Base-by-base conservation (phyloP, 352 stramenopile genomes). In the Phytopythium delawarense region DNA sequence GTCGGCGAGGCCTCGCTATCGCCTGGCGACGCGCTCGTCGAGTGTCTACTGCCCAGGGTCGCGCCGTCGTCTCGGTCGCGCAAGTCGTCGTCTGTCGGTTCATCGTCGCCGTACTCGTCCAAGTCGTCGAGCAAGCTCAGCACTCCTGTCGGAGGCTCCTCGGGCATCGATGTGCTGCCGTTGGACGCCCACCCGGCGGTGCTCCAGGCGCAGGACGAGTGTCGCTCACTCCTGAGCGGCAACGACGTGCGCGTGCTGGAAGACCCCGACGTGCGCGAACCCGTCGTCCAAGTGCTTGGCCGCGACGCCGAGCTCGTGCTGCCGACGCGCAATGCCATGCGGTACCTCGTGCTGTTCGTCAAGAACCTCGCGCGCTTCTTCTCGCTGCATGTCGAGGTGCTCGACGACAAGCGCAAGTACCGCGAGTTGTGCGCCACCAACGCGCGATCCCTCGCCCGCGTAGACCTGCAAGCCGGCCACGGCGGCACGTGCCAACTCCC, bases 321-420 rank as follows among this genome's bases (percentile, higher is more conserved):
- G 54, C 65, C 69, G 48, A 79, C 75, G 16, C 72, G 69, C 59
- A 91, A 81, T 50, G 84, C 91, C 32, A 90, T 92, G 53, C 84
- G 79, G n/a, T 94, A 83, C 62, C 56, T 94, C 20, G 87, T 93
- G 52, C 66, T 96, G 40, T 94, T 93, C 57, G 68, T 94, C 35
- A 92, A 92, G 42, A 84, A 92, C 64, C 74, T 95, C 51, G 75
- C 85, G 25, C 70, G 84, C 28, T 94, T 89, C 53, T 61, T 94
- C 18, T 81, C 89, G 61, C 75, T 94, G 55, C 59, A 79, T n/a
- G 58, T 94, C 40, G 75, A 89, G 34, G 59, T 93, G 1, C 32
- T 95, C 30, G 87, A 94, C 49, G 77, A 90, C 45, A 70, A 78
- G 28, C 81, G 91, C 53, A 75, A 55, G 46, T 92, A 89, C 53